Evolutionary conservation across 768 basidiomycete species (phyloP).

Genomic region (Boletales sp.): DNA sequence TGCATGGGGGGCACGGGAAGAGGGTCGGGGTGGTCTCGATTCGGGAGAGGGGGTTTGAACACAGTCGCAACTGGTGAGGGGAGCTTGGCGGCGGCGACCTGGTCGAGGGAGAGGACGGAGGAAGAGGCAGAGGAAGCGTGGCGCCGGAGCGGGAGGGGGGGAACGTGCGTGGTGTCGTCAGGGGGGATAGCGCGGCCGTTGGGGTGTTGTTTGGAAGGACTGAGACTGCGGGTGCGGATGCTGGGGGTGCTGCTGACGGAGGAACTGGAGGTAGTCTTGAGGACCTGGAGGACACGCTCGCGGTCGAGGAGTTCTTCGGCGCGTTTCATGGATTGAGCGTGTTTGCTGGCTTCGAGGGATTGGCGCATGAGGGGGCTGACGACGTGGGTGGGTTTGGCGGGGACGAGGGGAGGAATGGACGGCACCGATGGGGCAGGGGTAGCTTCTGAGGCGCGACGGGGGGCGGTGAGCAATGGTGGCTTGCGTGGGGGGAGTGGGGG

Average conservation of each 20-base stretch:
- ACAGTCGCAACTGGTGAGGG: constrained; percentile 7
- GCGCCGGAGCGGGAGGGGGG: constrained; percentile 36
- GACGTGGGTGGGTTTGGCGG: constrained; percentile 38
- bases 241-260: constrained; percentile 8
- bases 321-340: constrained; percentile 65
- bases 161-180: constrained; percentile 22
- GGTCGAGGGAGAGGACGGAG: constrained; percentile 37
- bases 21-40: constrained; percentile 11
- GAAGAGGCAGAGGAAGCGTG: constrained; percentile 32
- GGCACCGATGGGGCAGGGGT: constrained; percentile 3
- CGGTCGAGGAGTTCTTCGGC: constrained; percentile 66
- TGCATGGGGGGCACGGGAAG: constrained; percentile 45
- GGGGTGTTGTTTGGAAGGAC: constrained; percentile 23
- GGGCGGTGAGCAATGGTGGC: constrained; percentile 20
- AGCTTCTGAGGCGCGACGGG: constrained; percentile 22
- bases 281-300: constrained; percentile 65
- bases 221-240: constrained; percentile 28
- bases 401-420: constrained; percentile 20
- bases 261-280: constrained; percentile 53
- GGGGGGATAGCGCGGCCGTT: background rate
- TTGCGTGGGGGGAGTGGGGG: constrained; percentile 37
- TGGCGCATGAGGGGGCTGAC: constrained; percentile 70
- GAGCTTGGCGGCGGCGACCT: constrained; percentile 39
- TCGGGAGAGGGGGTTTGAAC: constrained; percentile 24
- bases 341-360: constrained; percentile 69